Conservation (phyloP, 2,329 filamentous ascomycete species). For the Chaetomium strumarium region DNA sequence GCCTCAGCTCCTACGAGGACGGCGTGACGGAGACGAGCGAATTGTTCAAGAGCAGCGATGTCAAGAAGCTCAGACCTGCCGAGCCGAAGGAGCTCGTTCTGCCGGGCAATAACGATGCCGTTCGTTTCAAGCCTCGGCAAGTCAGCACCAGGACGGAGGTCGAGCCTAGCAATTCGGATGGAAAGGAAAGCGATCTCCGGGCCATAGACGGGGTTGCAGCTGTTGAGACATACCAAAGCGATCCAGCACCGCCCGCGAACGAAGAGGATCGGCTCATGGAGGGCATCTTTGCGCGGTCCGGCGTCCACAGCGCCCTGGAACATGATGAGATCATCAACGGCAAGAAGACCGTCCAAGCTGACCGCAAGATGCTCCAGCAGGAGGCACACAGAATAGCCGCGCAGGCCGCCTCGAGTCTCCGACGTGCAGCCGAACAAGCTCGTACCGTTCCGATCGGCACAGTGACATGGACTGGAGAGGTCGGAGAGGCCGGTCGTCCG, state of each 20-base stretch:
- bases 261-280: slow-evolving; percentile 77
- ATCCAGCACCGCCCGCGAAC: slow-evolving; percentile 38
- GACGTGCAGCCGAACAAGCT: slow-evolving; percentile 66
- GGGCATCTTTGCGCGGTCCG: slow-evolving; percentile 79
- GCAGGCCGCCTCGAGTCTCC: slow-evolving; percentile 69
- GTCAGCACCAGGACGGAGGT: slow-evolving; percentile 1
- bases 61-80: slow-evolving; percentile 48
- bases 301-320: slow-evolving; percentile 84
- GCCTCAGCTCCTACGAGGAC: slow-evolving; percentile 60
- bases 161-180: slow-evolving; percentile 6
- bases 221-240: slow-evolving; percentile 57
- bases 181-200: slow-evolving; percentile 26
- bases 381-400: slow-evolving; percentile 77
- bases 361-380: slow-evolving; percentile 70
- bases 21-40: slow-evolving; percentile 75
- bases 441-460: slow-evolving; percentile 70
- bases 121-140: slow-evolving; percentile 8
- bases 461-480: slow-evolving; percentile 88
- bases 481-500: slow-evolving; percentile 70
- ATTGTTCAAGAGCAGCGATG: slow-evolving; percentile 82
- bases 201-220: slow-evolving; percentile 50
- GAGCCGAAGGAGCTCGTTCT: slow-evolving; percentile 25
- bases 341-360: slow-evolving; percentile 63
- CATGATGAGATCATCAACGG: slow-evolving; percentile 88
- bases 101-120: slow-evolving; percentile 25